These are phyloP conservation scores for Calonectria pseudoreteaudii DNA, from an alignment of 2,329 filamentous ascomycete genomes.

Conservation along the genomic window DNA sequence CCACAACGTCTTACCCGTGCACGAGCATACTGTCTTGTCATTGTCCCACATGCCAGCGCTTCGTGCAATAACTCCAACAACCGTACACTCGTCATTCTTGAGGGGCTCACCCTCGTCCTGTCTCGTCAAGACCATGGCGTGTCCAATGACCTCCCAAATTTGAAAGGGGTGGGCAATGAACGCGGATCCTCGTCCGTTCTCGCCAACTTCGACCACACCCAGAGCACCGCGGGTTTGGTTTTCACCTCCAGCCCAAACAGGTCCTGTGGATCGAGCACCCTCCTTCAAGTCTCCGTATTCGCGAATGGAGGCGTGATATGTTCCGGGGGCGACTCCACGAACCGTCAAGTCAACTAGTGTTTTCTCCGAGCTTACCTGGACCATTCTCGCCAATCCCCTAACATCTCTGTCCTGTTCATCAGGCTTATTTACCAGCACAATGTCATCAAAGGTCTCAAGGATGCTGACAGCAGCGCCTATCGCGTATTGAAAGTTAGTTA, in stretches of 20 bases:
- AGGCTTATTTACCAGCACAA: conserved; percentile 59
- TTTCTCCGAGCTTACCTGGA: conserved; percentile 82
- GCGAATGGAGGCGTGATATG: conserved; percentile 85
- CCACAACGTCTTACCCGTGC: conserved; percentile 98
- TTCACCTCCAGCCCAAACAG: conserved; percentile 76
- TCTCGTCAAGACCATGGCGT: conserved; percentile 86
- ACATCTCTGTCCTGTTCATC: conserved; percentile 68
- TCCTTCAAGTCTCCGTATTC: conserved; percentile 88
- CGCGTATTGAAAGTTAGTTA: conserved; percentile 23
- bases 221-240: conserved; percentile 67
- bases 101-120: conserved; percentile 68
- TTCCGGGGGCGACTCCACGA: conserved; percentile 82
- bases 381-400: conserved; percentile 90
- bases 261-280: conserved; percentile 85
- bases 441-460: conserved; percentile 83
- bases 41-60: conserved; percentile 99
- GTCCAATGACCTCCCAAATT: conserved; percentile 96
- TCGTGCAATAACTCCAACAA: conserved; percentile 93
- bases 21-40: conserved; percentile 97
- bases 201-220: conserved; percentile 80
- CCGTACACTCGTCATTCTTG: conserved; percentile 83
- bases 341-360: conserved; percentile 91
- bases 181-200: conserved; percentile 79
- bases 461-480: conserved; percentile 91
- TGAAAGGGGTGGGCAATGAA: conserved; percentile 87